These are phyloP conservation scores for Ganoderma leucocontextum DNA, from an alignment of 1,284 basidiomycete genomes.

Conservation along the genomic window DNA sequence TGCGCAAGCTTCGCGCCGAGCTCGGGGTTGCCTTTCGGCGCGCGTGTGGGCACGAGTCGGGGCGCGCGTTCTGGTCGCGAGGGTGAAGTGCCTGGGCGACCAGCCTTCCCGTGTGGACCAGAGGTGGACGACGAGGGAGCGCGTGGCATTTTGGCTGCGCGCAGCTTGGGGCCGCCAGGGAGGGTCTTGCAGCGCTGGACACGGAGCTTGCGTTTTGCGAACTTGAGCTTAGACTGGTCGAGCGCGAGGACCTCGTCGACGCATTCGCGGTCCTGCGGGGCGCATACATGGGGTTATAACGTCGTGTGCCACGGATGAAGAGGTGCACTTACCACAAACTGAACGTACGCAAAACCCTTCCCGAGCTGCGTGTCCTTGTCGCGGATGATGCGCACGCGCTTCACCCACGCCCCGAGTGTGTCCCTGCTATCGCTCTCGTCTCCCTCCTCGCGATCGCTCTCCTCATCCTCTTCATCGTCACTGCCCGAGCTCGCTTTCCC, in stretches of 20 bases:
- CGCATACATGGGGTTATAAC: slow-evolving; percentile 12
- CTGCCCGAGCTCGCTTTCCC: slow-evolving; percentile 38
- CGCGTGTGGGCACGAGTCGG: slow-evolving; percentile 34
- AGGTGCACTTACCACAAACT: slow-evolving; percentile 74
- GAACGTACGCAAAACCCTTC: slow-evolving; percentile 97
- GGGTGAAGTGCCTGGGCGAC: slow-evolving; percentile 13
- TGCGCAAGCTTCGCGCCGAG: slow-evolving; percentile 81
- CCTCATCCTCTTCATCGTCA: slow-evolving; percentile 36
- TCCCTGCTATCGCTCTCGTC: slow-evolving; percentile 38
- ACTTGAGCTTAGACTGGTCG: slow-evolving; percentile 78
- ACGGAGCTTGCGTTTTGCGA: slow-evolving; percentile 89
- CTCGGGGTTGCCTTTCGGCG: slow-evolving; percentile 81
- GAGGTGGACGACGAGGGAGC: slow-evolving; percentile 24
- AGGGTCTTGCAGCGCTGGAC: slow-evolving; percentile 85
- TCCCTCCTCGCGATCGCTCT: slow-evolving; percentile 35
- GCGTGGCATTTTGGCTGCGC: slow-evolving; percentile 25
- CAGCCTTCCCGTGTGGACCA: slow-evolving; percentile 32
- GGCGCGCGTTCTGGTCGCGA: slow-evolving; percentile 10
- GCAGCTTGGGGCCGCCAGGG: slow-evolving; percentile 45
- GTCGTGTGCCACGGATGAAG: slow-evolving; percentile 13
- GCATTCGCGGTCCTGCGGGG: slow-evolving; percentile 79
- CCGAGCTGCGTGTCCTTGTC: slow-evolving; percentile 95
- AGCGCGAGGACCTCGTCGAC: slow-evolving; percentile 90
- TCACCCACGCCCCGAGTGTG: slow-evolving; percentile 70
- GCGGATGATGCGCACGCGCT: slow-evolving; percentile 86